Evolutionary conservation across 192 early-diverging fungal species (phyloP).

Genomic region (Thamnidium elegans): DNA sequence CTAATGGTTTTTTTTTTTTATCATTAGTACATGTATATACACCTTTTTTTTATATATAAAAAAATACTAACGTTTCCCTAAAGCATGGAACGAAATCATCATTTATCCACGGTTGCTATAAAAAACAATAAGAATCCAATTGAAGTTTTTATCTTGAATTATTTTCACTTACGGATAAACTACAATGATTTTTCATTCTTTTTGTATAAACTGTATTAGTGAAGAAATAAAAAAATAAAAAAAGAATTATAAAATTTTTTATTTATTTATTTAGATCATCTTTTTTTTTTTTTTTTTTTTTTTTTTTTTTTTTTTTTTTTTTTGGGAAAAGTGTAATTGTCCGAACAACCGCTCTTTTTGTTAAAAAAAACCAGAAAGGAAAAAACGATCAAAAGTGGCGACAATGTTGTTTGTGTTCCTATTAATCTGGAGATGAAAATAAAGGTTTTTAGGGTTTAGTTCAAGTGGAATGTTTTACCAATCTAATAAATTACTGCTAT

Average conservation of each 20-base stretch:
- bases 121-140: background rate
- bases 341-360: too few relatives aligned
- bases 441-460: too few relatives aligned
- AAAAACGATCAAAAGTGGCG: too few relatives aligned
- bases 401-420: too few relatives aligned
- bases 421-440: too few relatives aligned
- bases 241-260: background rate
- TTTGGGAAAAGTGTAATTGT: background rate
- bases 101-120: conserved; percentile 20
- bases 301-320: conserved; percentile 6
- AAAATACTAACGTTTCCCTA: conserved; percentile 29
- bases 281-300: conserved; percentile 9
- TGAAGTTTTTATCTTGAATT: background rate
- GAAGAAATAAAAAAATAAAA: background rate
- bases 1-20: background rate
- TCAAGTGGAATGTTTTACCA: too few relatives aligned
- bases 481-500: too few relatives aligned
- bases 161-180: conserved; percentile 8
- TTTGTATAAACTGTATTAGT: background rate
- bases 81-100: conserved; percentile 31
- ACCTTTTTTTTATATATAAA: background rate
- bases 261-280: background rate
- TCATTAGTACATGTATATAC: background rate
- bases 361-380: too few relatives aligned
- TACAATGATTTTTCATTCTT: conserved; percentile 6